phyloP scores from a whole-genome alignment of 176 grass and related monocot species.

The Oryza australiensis region DNA sequence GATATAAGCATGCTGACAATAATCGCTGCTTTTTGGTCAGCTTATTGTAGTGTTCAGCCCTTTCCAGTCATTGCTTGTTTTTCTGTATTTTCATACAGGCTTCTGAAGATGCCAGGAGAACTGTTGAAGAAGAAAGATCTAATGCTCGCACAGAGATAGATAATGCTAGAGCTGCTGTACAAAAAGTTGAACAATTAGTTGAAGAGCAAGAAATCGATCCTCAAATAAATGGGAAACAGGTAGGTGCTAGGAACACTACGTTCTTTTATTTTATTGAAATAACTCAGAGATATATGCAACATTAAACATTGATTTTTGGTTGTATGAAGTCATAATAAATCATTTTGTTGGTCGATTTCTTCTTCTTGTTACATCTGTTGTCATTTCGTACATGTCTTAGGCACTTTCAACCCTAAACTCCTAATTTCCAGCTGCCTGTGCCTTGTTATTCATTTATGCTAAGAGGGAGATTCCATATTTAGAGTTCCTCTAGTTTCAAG shows the following conservation, averaged over 20 bases:
- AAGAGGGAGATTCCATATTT: neutral
- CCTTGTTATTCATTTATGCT: neutral
- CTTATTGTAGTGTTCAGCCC: neutral
- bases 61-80: slow-evolving; percentile 8
- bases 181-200: slow-evolving; percentile 68
- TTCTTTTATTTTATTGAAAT: neutral
- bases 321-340: neutral
- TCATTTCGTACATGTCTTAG: neutral
- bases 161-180: slow-evolving; percentile 55
- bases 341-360: neutral
- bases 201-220: slow-evolving; percentile 56
- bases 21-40: neutral
- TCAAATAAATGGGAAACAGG: slow-evolving; percentile 56
- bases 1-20: neutral
- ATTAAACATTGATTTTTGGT: neutral
- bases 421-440: neutral
- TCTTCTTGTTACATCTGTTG: neutral
- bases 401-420: neutral
- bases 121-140: slow-evolving; percentile 81
- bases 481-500: slow-evolving; percentile 17
- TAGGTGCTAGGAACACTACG: slow-evolving; percentile 22
- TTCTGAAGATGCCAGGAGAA: slow-evolving; percentile 78
- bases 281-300: neutral
- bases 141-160: slow-evolving; percentile 61
- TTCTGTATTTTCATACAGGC: slow-evolving; percentile 46